phyloP scores from a whole-genome alignment of 306 rosid species.

The Corylus heterophylla region DNA sequence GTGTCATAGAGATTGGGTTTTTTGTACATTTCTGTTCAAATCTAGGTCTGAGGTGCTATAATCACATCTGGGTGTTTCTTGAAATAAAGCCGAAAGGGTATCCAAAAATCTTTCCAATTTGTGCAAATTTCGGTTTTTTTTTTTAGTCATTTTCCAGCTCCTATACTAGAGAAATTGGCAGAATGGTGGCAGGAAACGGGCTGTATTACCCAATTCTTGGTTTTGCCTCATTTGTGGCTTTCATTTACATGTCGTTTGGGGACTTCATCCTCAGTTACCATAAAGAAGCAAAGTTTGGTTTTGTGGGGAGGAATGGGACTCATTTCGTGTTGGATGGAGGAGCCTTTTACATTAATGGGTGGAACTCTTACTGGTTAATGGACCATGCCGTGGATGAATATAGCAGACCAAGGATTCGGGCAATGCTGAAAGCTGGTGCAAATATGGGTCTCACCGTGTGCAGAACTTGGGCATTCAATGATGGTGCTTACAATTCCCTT shows the following conservation, averaged over 20 bases:
- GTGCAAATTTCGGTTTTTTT: slow-evolving; percentile 34
- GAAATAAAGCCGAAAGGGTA: slow-evolving; percentile 40
- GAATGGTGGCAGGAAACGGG: slow-evolving; percentile 65
- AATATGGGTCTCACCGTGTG: slow-evolving; percentile 97
- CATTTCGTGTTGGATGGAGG: slow-evolving; percentile 71
- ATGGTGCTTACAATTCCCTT: slow-evolving; percentile 86
- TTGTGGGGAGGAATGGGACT: slow-evolving; percentile 77
- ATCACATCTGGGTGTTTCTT: slow-evolving; percentile 36
- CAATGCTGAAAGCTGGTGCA: slow-evolving; percentile 68
- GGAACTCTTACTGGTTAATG: slow-evolving; percentile 99
- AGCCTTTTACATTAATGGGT: slow-evolving; percentile 79
- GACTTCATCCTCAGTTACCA: slow-evolving; percentile 41
- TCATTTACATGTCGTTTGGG: slow-evolving; percentile 81
- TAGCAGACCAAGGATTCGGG: slow-evolving; percentile 57
- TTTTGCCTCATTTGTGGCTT: slow-evolving; percentile 58
- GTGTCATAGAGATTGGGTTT: slow-evolving; percentile 28
- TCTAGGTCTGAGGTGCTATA: slow-evolving; percentile 28
- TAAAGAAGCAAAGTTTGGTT: slow-evolving; percentile 43
- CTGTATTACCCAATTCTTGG: slow-evolving; percentile 73
- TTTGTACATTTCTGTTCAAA: slow-evolving; percentile 18
- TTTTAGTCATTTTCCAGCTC: slow-evolving; percentile 15
- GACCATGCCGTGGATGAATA: slow-evolving; percentile 65
- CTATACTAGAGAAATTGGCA: slow-evolving; percentile 18
- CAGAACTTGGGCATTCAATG: slow-evolving; percentile 97
- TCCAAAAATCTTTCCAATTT: slow-evolving; percentile 28